Evolutionary conservation across 208 protist species (phyloP), one percentile per base, ranked within the genome.

Genomic region (Wallacemonas collosoma): DNA sequence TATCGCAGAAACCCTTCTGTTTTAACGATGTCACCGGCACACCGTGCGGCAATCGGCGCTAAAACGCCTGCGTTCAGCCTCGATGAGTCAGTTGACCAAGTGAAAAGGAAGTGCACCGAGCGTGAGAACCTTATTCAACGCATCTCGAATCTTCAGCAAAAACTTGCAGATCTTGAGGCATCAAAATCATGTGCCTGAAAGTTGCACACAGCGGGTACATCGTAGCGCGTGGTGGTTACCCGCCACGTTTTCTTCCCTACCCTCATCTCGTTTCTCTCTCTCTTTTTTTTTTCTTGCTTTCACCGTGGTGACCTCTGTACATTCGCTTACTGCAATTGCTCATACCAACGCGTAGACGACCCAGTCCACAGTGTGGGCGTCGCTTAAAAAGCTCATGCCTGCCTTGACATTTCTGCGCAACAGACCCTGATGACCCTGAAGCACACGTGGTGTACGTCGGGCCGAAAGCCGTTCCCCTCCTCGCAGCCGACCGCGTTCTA

Each of bases 1-100:
- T 90, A 81, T 51, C 6, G 55, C 3, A 62, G 75, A 17, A 81
- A 84, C 72, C 56, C 50, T 17, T 54, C 73, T 4, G 38, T 67
- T 14, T 40, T 77, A 3, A 14, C 60, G 8, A 3, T 57, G 14
- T 61, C 47, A 8, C 47, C 48, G 2, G 38, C 57, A 54, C 60
- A 68, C 36, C 62, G 63, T 17, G 39, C 65, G 6, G 36, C 36
- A 35, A 17, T 80, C 9, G 7, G 3, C n/a, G 39, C 3, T 47
- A 65, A 40, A 64, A 9, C 43, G 35, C 11, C 47, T 48, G 70
- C 60, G 39, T 43, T 50, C 50, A 60, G 7, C 44, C 72, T 79
- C 47, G 47, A 58, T 62, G 26, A 55, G 8, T 58, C 71, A 12
- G 1, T 80, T 50, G 67, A 43, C n/a, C 53, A 76, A 43, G 17